These are phyloP conservation scores for Bipolaris bicolor DNA, from an alignment of 2,329 filamentous ascomycete species.

Conservation along the genomic window DNA sequence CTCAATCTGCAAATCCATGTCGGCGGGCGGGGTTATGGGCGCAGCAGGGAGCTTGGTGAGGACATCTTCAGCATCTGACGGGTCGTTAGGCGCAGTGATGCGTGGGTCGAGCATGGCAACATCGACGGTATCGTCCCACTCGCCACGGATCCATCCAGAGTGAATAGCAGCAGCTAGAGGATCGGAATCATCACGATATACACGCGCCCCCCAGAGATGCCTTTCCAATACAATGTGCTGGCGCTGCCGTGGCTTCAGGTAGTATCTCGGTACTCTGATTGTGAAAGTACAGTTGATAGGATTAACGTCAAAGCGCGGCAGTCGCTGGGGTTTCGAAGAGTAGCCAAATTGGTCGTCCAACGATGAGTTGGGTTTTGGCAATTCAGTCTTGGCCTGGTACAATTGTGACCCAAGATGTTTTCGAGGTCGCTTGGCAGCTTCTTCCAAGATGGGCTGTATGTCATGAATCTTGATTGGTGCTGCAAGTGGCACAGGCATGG, in stretches of 20 bases:
- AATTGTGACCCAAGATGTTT: conserved; percentile 84
- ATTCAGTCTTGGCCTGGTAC: conserved; percentile 71
- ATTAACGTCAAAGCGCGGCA: conserved; percentile 77
- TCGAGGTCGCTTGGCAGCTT: conserved; percentile 72
- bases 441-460: conserved; percentile 66
- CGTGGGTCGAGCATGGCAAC: conserved; percentile 66
- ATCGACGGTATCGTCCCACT: conserved; percentile 82
- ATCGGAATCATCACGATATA: conserved; percentile 97
- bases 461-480: conserved; percentile 66
- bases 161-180: conserved; percentile 92
- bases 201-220: conserved; percentile 88
- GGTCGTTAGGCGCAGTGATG: conserved; percentile 53
- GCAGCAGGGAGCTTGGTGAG: conserved; percentile 51
- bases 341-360: conserved; percentile 63
- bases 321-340: conserved; percentile 67
- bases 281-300: conserved; percentile 87
- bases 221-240: conserved; percentile 83
- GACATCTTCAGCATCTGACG: conserved; percentile 53
- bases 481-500: conserved; percentile 32
- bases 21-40: conserved; percentile 67
- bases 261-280: conserved; percentile 81
- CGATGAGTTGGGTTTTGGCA: conserved; percentile 50
- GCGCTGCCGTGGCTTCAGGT: conserved; percentile 71
- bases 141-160: conserved; percentile 87
- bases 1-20: conserved; percentile 85